Evolutionary conservation across 2,329 filamentous ascomycete genomes (phyloP).

Genomic region (Colletotrichum navitas): DNA sequence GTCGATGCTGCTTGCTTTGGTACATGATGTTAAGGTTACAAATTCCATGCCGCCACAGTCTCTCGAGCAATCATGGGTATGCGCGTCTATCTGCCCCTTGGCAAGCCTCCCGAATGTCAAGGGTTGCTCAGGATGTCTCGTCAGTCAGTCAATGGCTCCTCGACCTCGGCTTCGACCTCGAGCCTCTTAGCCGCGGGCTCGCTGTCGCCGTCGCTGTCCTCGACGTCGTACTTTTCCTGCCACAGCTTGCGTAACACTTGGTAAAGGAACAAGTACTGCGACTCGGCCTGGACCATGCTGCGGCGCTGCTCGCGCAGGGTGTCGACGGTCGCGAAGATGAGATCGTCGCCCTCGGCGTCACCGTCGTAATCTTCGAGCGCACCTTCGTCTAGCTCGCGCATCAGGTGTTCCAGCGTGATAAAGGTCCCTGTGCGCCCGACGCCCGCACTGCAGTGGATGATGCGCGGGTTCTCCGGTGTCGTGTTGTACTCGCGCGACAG

Average conservation of each 20-base stretch:
- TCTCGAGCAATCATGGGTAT: conserved; percentile 19
- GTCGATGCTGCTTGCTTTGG: conserved; percentile 22
- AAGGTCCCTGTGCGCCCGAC: conserved; percentile 96
- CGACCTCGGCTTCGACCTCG: conserved; percentile 64
- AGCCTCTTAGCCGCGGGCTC: conserved; percentile 67
- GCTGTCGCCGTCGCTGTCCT: conserved; percentile 51
- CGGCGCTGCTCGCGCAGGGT: conserved; percentile 86
- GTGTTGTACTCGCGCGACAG: conserved; percentile 72
- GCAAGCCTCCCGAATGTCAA: not conserved
- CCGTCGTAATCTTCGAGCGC: conserved; percentile 66
- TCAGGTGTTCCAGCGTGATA: conserved; percentile 92
- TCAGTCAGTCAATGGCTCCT: conserved; percentile 58
- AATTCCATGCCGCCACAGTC: conserved; percentile 21
- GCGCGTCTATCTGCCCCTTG: not conserved
- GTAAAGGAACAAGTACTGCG: conserved; percentile 90
- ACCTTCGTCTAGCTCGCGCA: conserved; percentile 84
- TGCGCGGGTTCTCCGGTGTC: conserved; percentile 70
- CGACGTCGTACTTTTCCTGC: conserved; percentile 71
- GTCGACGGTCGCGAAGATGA: conserved; percentile 84
- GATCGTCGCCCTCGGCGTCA: conserved; percentile 62
- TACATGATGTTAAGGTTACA: conserved; percentile 31
- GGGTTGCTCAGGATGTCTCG: not conserved
- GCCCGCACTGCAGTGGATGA: conserved; percentile 90
- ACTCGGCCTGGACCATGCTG: conserved; percentile 93
- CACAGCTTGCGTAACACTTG: conserved; percentile 83